Evolutionary conservation across 345 rosid species (phyloP), one percentile per base, ranked within the genome.

Genomic region (Gossypium ekmanianum): DNA sequence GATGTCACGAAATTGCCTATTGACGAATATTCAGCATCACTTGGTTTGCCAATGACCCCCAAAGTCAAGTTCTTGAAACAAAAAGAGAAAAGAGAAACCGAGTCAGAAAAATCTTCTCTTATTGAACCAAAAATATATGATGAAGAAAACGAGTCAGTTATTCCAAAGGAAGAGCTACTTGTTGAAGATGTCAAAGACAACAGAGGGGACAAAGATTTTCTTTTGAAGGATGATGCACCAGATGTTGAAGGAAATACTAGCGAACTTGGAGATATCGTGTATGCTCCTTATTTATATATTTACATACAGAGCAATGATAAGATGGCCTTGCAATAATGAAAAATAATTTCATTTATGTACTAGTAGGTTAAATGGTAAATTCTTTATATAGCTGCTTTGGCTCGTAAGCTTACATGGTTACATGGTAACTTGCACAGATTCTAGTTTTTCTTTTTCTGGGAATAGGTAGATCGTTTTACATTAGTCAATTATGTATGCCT

Each of bases 41-140:
- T 95, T 84, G 99, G 99, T 74, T 85, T 95, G 68, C 97, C 97
- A 45, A 87, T 93, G 92, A 81, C 94, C 66, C 99, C 99, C 0
- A 88, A 78, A 81, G 75, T 93, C 76, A 88, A 89, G 26, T 92
- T 92, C 78, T 75, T 89, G 71, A 86, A 86, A 62, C 83, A 83
- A 54, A 87, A 82, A 85, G 64, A 74, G 18, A 86, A 82, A 82
- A 76, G 81, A 27, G 87, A 86, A 75, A 79, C 27, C 7, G 79
- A 64, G 18, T 58, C 73, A 1, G 87, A 56, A 71, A 82, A 78
- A 68, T 75, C 84, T 67, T 66, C 85, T 41, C 66, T 72, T 48
- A 52, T 79, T 69, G 87, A 84, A 79, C 62, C 77, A 27, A 87
- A 68, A 78, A 78, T 55, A 65, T 68, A 69, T 63, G 79, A 74